These are phyloP conservation scores for Oryza brachyantha DNA, from an alignment of 176 grass and related monocot species.

Conservation along the genomic window DNA sequence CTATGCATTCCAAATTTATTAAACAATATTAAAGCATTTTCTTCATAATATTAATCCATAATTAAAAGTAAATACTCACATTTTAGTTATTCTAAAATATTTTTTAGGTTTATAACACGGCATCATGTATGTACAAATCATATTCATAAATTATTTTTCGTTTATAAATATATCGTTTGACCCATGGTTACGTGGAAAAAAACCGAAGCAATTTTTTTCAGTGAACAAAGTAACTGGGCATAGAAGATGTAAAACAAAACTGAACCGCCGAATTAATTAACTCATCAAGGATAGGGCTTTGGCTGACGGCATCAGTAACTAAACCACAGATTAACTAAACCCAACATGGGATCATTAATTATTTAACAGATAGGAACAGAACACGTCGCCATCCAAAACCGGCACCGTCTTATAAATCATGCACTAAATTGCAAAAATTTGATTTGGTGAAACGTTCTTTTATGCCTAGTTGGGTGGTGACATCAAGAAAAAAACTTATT, in stretches of 20 bases:
- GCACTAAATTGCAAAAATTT: neutral
- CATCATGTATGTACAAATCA: no score
- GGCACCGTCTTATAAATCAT: neutral
- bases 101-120: no score
- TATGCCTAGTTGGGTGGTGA: constrained; percentile 3
- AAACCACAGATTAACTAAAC: neutral
- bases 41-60: no score
- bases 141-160: no score
- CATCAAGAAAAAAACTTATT: neutral
- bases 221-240: neutral
- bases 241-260: neutral
- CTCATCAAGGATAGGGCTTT: neutral
- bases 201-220: neutral
- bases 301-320: neutral
- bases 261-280: neutral
- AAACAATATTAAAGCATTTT: no score
- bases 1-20: no score
- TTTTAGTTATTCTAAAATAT: no score
- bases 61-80: no score
- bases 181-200: neutral
- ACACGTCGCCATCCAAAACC: neutral
- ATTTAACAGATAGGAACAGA: neutral
- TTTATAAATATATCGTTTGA: no score
- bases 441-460: constrained; percentile 13
- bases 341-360: neutral